These are phyloP conservation scores for Flaveria sonorensis DNA, from an alignment of 129 eudicot species.

Conservation along the genomic window DNA sequence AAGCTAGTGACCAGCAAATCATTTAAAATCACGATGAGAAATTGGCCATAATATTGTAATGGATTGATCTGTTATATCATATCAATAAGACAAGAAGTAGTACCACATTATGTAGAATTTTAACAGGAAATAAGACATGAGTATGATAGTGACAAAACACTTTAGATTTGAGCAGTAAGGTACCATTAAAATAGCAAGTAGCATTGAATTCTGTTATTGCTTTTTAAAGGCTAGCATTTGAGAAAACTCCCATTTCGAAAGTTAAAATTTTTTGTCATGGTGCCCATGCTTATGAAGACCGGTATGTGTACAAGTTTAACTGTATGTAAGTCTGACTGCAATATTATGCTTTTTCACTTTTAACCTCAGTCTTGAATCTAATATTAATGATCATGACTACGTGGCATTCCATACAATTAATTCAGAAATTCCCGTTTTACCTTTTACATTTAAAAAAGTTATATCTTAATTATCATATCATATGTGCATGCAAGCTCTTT, in stretches of 20 bases:
- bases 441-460: conserved; percentile 26
- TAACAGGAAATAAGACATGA: conserved; percentile 23
- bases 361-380: conserved; percentile 20
- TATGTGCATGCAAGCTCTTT: conserved; percentile 1
- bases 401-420: conserved; percentile 40
- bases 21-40: not conserved
- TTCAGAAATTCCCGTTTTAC: conserved; percentile 19
- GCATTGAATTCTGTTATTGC: conserved; percentile 46
- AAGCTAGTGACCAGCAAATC: not conserved
- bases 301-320: conserved; percentile 33
- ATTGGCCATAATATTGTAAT: not conserved
- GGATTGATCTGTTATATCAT: conserved; percentile 14
- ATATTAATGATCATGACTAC: conserved; percentile 26
- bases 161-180: conserved; percentile 38
- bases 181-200: conserved; percentile 39
- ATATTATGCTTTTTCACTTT: conserved; percentile 30
- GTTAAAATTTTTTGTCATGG: conserved; percentile 33
- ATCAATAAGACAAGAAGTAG: conserved; percentile 7
- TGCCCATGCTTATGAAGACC: conserved; percentile 40
- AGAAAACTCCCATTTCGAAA: conserved; percentile 43
- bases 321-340: conserved; percentile 36
- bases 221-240: conserved; percentile 41
- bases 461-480: conserved; percentile 24
- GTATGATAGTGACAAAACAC: conserved; percentile 37
- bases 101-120: conserved; percentile 17